Evolutionary conservation across 106 monocot species (phyloP), one percentile per base, ranked within the genome.

Genomic region (Dioscorea alata): DNA sequence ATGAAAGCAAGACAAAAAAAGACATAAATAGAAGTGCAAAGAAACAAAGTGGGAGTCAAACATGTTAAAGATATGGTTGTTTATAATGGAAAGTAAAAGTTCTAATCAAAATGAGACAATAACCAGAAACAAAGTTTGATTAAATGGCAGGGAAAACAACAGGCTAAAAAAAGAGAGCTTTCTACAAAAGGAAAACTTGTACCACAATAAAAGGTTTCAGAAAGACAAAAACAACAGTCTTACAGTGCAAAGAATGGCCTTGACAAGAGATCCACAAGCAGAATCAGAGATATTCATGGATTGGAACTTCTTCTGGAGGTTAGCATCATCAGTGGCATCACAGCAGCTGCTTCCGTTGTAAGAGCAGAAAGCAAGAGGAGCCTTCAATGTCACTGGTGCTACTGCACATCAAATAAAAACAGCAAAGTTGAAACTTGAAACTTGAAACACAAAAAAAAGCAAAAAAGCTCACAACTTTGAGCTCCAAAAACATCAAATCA

Each of bases 341-440:
- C 99, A 99, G 81, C 93, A 99, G 71, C 76, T 78, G 69, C 84
- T 90, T 32, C 85, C 85, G 52, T 65, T 77, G 81, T 90, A 90
- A 31, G 71, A 32, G 59, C 99, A 99, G 76, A 99, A 99, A 17
- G 63, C 24, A 63, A 99, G 62, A n/a, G 92, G 83, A 0, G 71
- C 53, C 69, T 83, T 93, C 33, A 78, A 69, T 4, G 48, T 74
- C 49, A 82, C 60, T 12, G 93, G 99, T 19, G 93, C 89, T 68
- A 76, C 93, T 93, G 35, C 23, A 32, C 53, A 65, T 18, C 25
- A 65, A 23, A 63, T 1, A 20, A 23, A 67, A 23, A 25, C 52
- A 34, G 16, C 69, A 64, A 33, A 28, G 1, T 18, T 15, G 57
- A n/a, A 63, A 23, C 18, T 17, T 15, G 57, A n/a, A 63, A 23